Percentiles rank a stretch among this genome's conserved stretches.
These are phyloP conservation scores for Heterobasidion annosum DNA, from an alignment of 1,284 basidiomycete genomes.

Conservation along the genomic window DNA sequence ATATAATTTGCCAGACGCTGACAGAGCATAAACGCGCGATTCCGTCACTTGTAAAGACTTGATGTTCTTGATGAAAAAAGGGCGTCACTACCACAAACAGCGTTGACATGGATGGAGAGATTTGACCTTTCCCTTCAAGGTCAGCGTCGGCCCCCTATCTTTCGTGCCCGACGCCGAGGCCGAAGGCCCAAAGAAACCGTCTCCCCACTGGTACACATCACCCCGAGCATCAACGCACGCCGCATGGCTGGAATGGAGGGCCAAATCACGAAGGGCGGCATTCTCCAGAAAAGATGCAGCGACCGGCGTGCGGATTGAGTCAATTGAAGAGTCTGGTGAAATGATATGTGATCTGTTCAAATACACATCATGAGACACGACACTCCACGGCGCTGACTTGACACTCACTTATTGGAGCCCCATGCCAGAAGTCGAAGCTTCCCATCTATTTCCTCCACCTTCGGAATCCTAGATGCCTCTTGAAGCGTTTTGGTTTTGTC, in stretches of 20 bases:
- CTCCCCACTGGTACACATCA: constrained; percentile 87
- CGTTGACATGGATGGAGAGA: not conserved
- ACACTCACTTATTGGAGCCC: constrained; percentile 48
- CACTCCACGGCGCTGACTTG: not conserved
- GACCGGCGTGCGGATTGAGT: constrained; percentile 38
- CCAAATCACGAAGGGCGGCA: constrained; percentile 70
- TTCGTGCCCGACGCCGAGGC: constrained; percentile 14
- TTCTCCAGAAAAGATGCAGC: constrained; percentile 47
- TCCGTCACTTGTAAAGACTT: constrained; percentile 48
- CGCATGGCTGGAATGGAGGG: constrained; percentile 65
- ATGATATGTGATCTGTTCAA: constrained; percentile 35
- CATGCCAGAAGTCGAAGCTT: constrained; percentile 35
- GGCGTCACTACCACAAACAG: not conserved
- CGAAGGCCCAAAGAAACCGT: constrained; percentile 42
- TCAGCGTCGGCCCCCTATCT: constrained; percentile 31
- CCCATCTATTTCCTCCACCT: constrained; percentile 13
- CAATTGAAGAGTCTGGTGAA: constrained; percentile 26
- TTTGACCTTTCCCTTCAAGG: constrained; percentile 65
- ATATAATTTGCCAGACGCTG: constrained; percentile 67
- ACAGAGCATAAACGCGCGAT: constrained; percentile 62
- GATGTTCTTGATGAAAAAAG: constrained; percentile 49
- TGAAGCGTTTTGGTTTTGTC: not conserved
- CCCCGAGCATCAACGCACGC: constrained; percentile 83
- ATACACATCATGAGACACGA: not conserved
- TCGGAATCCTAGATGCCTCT: not conserved